Percentiles rank a stretch among this genome's conserved stretches.
phyloP scores from a whole-genome alignment of 176 grass and related monocot genomes.

The Alloteropsis semialata region DNA sequence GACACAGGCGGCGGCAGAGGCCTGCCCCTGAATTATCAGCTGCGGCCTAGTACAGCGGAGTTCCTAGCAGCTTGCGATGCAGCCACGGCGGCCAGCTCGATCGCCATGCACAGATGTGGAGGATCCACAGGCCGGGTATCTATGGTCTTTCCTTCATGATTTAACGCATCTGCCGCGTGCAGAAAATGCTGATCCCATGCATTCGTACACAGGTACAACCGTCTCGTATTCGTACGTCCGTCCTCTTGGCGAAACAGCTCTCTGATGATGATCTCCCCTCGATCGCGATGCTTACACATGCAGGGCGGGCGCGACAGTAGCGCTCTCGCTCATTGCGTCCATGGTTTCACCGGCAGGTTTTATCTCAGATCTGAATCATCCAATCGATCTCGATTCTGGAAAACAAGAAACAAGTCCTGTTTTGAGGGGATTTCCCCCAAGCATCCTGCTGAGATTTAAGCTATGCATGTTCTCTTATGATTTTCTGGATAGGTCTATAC shows the following conservation, averaged over 20 bases:
- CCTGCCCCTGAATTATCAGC: no score
- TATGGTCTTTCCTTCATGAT: conserved; percentile 1
- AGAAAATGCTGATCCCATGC: background rate
- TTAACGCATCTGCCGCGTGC: background rate
- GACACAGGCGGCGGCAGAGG: no score
- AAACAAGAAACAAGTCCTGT: no score
- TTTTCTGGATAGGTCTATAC: no score
- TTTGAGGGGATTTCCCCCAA: no score
- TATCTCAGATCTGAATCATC: conserved; percentile 4
- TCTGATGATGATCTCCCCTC: background rate
- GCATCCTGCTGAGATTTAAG: no score
- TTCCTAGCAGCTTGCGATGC: background rate
- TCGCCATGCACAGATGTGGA: conserved; percentile 8
- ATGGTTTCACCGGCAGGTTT: background rate
- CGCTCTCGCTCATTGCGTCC: background rate
- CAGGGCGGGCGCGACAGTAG: background rate
- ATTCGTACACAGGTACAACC: background rate
- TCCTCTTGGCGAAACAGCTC: background rate
- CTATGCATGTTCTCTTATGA: no score
- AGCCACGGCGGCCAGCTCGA: conserved; percentile 14
- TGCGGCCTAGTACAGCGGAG: background rate
- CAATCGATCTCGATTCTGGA: no score
- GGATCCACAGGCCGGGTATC: background rate
- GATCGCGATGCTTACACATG: no score
- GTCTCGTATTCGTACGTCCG: background rate